Evolutionary conservation across 108 stramenopile species (phyloP).

Genomic region (Aurantiochytrium sp.): DNA sequence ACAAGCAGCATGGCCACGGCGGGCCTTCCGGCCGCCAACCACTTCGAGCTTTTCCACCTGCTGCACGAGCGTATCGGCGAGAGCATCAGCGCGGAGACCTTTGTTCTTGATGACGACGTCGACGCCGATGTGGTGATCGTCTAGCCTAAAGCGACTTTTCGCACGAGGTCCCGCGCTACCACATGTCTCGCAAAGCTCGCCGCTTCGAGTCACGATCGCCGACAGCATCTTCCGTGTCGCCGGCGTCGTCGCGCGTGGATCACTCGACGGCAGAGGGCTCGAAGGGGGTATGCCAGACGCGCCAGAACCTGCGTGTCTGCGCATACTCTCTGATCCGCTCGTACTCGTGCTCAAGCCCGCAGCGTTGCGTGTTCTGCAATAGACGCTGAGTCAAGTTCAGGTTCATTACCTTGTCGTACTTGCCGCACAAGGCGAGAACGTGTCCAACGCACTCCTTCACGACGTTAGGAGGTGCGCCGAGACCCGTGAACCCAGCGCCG

Average conservation of each 20-base stretch:
- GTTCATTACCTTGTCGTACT: neutral
- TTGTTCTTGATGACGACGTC: neutral
- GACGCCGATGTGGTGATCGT: neutral
- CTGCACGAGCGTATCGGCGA: neutral
- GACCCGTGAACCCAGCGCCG: neutral
- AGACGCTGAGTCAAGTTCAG: too few species aligned
- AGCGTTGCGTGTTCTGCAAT: too few species aligned
- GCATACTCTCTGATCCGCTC: too few species aligned
- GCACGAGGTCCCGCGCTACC: neutral
- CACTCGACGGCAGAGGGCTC: too few species aligned
- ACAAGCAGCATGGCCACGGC: neutral
- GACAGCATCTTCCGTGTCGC: neutral
- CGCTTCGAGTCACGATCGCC: neutral
- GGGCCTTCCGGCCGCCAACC: neutral
- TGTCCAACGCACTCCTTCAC: neutral
- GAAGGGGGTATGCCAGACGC: too few species aligned
- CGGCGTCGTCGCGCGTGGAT: neutral
- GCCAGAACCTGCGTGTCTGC: too few species aligned
- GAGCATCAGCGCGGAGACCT: neutral
- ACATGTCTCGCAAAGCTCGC: neutral
- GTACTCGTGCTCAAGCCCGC: too few species aligned
- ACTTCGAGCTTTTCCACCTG: neutral
- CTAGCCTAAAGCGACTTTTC: too few species aligned
- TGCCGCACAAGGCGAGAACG: neutral
- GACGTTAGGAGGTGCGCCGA: neutral